Conservation (phyloP, 108 stramenopile species). For the Fragilaria radians region DNA sequence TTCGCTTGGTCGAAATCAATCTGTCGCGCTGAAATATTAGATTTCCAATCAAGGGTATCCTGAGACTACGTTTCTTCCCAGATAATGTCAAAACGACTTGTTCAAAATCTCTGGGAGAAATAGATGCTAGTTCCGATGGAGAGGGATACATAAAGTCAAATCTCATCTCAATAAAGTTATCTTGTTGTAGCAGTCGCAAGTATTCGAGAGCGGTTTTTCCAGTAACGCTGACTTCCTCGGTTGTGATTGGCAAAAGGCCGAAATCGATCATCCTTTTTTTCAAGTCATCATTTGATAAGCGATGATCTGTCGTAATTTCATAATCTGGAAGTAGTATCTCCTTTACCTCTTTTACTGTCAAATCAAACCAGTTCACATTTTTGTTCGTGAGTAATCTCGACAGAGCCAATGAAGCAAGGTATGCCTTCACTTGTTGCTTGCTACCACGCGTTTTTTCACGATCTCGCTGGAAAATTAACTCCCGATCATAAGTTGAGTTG, state of each 20-base stretch:
- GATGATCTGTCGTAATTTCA: not conserved
- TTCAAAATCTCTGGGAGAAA: not conserved
- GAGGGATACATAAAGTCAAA: conserved; percentile 5
- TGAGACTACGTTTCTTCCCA: not conserved
- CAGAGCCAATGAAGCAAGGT: conserved; percentile 20
- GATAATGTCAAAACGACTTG: not conserved
- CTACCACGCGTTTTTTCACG: conserved; percentile 10
- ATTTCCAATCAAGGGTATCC: not conserved
- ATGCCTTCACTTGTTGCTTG: conserved; percentile 19
- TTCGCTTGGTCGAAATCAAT: not conserved
- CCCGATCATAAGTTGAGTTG: not conserved
- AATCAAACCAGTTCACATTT: conserved; percentile 2
- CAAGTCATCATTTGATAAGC: not conserved
- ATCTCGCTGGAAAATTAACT: conserved; percentile 8
- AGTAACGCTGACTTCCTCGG: not conserved
- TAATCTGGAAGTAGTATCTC: not conserved
- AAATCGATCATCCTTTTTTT: not conserved
- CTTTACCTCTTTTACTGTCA: conserved; percentile 6
- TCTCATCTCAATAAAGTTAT: not conserved
- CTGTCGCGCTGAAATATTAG: not conserved
- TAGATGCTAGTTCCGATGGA: conserved; percentile 4
- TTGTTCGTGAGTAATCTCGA: conserved; percentile 4
- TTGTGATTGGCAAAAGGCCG: not conserved
- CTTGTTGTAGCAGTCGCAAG: not conserved
- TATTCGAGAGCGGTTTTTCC: not conserved